phyloP scores from a whole-genome alignment of 257 asterid species.

The Jacaranda copaia region DNA sequence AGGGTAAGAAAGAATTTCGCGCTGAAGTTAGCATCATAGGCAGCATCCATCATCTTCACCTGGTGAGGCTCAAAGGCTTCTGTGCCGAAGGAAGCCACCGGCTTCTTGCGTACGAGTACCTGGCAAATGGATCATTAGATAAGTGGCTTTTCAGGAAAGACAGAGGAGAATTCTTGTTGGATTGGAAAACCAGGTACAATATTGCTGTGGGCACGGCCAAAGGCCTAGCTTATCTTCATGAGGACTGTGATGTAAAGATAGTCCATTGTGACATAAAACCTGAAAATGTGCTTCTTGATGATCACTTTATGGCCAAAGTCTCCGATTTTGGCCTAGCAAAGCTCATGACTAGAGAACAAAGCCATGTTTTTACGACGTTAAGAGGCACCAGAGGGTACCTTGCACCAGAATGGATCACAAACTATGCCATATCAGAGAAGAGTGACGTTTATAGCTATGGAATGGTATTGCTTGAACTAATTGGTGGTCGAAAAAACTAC shows the following conservation, averaged over 20 bases:
- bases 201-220: slow-evolving; percentile 91
- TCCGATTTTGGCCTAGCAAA: slow-evolving; percentile 91
- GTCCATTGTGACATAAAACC: slow-evolving; percentile 93
- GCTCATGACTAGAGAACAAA: slow-evolving; percentile 89
- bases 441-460: slow-evolving; percentile 95
- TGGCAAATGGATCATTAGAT: slow-evolving; percentile 90
- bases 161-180: slow-evolving; percentile 66
- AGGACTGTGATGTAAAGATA: slow-evolving; percentile 85
- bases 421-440: slow-evolving; percentile 91
- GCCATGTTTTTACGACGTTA: slow-evolving; percentile 81
- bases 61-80: slow-evolving; percentile 85
- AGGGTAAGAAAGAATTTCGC: slow-evolving; percentile 97
- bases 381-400: slow-evolving; percentile 95
- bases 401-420: slow-evolving; percentile 98
- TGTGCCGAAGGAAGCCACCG: slow-evolving; percentile 93
- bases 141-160: slow-evolving; percentile 83
- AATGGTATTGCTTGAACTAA: slow-evolving; percentile 88
- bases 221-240: slow-evolving; percentile 86
- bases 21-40: slow-evolving; percentile 98
- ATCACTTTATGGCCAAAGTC: slow-evolving; percentile 73
- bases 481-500: slow-evolving; percentile 87
- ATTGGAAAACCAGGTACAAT: slow-evolving; percentile 75
- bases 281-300: slow-evolving; percentile 86
- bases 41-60: slow-evolving; percentile 89
- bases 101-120: slow-evolving; percentile 87